Evolutionary conservation across 2,329 filamentous ascomycete species (phyloP).

Genomic region (Polytolypa hystricis): DNA sequence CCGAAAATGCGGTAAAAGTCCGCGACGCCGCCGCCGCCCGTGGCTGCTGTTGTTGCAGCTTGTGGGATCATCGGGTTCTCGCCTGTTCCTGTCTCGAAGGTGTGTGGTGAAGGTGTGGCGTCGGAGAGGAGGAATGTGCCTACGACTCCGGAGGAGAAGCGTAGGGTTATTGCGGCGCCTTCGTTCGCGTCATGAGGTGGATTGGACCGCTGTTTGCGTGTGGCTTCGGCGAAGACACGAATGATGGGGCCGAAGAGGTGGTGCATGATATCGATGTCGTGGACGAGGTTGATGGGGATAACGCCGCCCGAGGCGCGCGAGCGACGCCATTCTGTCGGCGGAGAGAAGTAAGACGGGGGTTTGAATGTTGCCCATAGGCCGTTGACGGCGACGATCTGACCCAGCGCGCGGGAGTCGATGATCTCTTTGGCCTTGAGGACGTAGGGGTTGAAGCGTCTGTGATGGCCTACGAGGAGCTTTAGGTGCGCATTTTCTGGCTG

Average conservation of each 20-base stretch:
- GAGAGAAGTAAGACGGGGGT: not conserved
- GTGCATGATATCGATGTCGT: not conserved
- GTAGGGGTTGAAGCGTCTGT: not conserved
- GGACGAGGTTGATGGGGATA: not conserved
- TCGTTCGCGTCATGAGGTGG: not conserved
- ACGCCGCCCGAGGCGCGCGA: not conserved
- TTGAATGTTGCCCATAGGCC: not conserved
- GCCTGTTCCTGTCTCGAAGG: not conserved
- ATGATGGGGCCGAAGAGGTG: not conserved
- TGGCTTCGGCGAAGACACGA: not conserved
- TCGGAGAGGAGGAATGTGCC: not conserved
- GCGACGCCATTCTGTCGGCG: not conserved
- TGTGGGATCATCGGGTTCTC: not conserved
- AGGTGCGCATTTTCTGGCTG: not conserved
- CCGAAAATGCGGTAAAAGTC: not conserved
- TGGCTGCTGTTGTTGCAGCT: too few species aligned
- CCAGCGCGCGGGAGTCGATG: not conserved
- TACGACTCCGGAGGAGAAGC: not conserved
- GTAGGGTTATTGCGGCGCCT: not conserved
- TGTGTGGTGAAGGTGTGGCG: not conserved
- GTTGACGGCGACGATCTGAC: not conserved
- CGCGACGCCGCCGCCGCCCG: too few species aligned
- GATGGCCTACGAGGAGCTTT: not conserved
- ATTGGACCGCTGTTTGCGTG: not conserved
- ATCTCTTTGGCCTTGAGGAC: not conserved